Base-by-base conservation (phyloP, 805 yeast species). In the Candida quercuum region DNA sequence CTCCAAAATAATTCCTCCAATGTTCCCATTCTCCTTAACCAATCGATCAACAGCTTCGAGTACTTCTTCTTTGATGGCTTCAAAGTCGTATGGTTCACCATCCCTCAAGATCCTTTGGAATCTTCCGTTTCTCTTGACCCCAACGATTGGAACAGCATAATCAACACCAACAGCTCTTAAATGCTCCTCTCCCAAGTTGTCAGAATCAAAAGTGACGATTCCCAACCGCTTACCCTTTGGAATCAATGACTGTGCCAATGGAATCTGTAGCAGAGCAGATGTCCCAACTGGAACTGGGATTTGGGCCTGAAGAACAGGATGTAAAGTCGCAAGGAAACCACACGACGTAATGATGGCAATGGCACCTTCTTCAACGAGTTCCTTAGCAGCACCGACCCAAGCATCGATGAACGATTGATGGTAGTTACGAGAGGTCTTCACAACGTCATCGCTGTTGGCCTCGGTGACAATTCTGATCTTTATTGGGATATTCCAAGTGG, bases 221-320 rank as follows among this genome's bases (percentile, higher is more conserved):
- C 60, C 64, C 16, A 62, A 27, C 36, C 50, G 50, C 23, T 52
- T 48, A 12, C 38, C 45, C 11, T 47, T 45, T 3, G 46, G 43
- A 6, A 60, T 43, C 10, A 54, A 42, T 3, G 37, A 32, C 14
- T 50, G 38, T 3, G 59, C 59, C 28, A 51, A 39, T 8, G 67
- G 61, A 31, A 61, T 47, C 36, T 62, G 65, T 14, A 60, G 30
- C 17, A 61, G 40, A 6, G 61, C 43, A 30, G 60, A 53, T 3
- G 64, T 54, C 8, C 58, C 64, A 15, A 63, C 51, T 17, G 67
- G 66, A 18, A 61, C 54, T 1, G 53, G 47, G n/a, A 57, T 47
- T 40, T 46, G 41, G 0, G 45, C 40, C n/a, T 54, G 52, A 6
- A 61, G 28, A 10, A 46, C 39, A 13, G 47, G 38, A 25, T 62